phyloP scores from a whole-genome alignment of 345 rosid genomes.

The Corymbia maculata region DNA sequence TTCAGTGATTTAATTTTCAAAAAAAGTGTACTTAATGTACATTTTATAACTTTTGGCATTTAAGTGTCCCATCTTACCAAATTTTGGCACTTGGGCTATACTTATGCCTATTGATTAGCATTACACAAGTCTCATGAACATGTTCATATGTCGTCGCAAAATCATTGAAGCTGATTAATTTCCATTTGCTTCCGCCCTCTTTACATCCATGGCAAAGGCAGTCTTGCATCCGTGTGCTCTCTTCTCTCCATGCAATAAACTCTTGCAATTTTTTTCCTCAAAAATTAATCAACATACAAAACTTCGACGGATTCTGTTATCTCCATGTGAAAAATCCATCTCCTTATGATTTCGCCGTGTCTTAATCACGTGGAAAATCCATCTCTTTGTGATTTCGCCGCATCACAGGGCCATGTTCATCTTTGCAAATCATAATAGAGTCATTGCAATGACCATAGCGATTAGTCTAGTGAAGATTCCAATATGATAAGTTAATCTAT shows the following conservation, averaged over 20 bases:
- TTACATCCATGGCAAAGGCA: neutral
- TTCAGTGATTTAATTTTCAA: too few species aligned
- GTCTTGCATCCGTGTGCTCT: neutral
- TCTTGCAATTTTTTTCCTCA: neutral
- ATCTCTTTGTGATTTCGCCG: neutral
- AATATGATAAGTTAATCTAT: neutral
- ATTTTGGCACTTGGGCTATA: too few species aligned
- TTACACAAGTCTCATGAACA: neutral
- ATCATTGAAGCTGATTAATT: neutral
- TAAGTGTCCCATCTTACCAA: too few species aligned
- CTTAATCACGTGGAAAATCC: neutral
- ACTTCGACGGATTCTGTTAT: neutral
- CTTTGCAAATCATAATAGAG: neutral
- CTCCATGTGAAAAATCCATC: neutral
- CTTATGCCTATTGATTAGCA: neutral
- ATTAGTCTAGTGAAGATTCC: neutral
- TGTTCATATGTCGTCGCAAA: neutral
- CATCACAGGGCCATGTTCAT: neutral
- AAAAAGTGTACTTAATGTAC: too few species aligned
- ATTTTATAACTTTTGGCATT: too few species aligned
- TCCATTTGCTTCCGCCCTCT: neutral
- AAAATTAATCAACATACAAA: neutral
- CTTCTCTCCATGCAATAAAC: neutral
- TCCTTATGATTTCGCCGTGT: neutral
- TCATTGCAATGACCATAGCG: neutral